These are phyloP conservation scores for Pseudogymnoascus sp. DNA, from an alignment of 2,329 filamentous ascomycete species.

Conservation along the genomic window DNA sequence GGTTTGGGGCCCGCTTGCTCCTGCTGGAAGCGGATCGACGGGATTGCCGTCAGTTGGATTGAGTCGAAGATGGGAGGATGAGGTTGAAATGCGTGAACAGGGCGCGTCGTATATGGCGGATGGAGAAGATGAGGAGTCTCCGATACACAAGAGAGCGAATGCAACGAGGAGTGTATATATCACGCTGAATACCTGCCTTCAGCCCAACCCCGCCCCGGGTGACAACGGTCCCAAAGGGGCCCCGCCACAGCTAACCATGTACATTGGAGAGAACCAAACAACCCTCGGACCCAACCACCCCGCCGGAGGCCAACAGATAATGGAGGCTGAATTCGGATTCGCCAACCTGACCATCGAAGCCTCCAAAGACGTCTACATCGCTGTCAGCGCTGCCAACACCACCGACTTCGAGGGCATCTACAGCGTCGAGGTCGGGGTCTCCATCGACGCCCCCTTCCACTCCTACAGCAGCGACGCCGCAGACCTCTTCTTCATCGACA, in stretches of 20 bases:
- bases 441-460: conserved; percentile 72
- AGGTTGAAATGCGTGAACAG: conserved; percentile 15
- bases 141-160: conserved; percentile 6
- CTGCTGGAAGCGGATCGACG: conserved; percentile 24
- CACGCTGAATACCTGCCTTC: conserved; percentile 77
- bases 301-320: conserved; percentile 12
- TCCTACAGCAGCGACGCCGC: conserved; percentile 38
- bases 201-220: conserved; percentile 44
- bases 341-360: conserved; percentile 51
- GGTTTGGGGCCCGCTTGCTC: conserved; percentile 39
- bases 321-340: conserved; percentile 22
- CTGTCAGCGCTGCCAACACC: conserved; percentile 62
- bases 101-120: conserved; percentile 12
- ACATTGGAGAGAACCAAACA: conserved; percentile 59
- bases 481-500: conserved; percentile 71
- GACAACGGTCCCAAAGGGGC: conserved; percentile 21
- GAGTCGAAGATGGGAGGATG: conserved; percentile 17
- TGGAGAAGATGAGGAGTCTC: conserved; percentile 11
- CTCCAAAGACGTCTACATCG: conserved; percentile 64
- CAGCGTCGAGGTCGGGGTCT: conserved; percentile 75
- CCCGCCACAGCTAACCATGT: conserved; percentile 70
- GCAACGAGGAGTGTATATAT: conserved; percentile 52
- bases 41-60: conserved; percentile 27
- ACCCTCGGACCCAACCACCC: conserved; percentile 51
- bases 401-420: conserved; percentile 53